Percentiles rank a stretch among this genome's conserved stretches.
These are phyloP conservation scores for Suillus discolor DNA, from an alignment of 768 basidiomycete genomes.

Conservation along the genomic window DNA sequence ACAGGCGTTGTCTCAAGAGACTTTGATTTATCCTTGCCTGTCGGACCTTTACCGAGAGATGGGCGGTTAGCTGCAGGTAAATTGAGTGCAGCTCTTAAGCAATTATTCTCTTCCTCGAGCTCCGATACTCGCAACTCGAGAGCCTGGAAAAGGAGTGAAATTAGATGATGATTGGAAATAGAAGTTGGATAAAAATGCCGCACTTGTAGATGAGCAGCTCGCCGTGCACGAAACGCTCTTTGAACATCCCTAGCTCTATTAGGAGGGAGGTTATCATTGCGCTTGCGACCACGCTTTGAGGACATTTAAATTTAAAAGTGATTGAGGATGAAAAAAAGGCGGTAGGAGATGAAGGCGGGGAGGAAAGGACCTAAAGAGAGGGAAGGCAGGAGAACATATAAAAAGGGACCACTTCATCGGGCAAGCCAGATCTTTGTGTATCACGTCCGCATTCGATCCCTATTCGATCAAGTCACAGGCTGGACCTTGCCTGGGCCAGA, in stretches of 20 bases:
- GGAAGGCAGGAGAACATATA: conserved; percentile 41
- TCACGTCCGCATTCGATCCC: conserved; percentile 35
- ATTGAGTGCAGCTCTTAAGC: conserved; percentile 69
- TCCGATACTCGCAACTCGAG: conserved; percentile 80
- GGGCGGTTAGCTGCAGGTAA: conserved; percentile 75
- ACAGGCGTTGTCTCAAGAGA: conserved; percentile 37
- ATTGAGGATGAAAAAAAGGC: conserved; percentile 14
- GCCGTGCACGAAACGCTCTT: conserved; percentile 84
- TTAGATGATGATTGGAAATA: conserved; percentile 43
- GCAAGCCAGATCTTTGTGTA: conserved; percentile 36
- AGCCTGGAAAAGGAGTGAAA: conserved; percentile 51
- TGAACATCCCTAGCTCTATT: conserved; percentile 85
- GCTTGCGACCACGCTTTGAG: conserved; percentile 85
- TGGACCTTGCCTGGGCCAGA: conserved; percentile 33
- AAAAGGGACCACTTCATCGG: conserved; percentile 38
- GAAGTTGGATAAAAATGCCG: conserved; percentile 34
- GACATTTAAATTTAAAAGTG: conserved; percentile 52
- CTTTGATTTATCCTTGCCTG: conserved; percentile 83
- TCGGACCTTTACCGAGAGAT: conserved; percentile 81
- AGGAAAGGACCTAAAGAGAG: conserved; percentile 34
- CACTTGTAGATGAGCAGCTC: conserved; percentile 86
- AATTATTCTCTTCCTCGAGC: conserved; percentile 82
- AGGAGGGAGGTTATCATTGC: conserved; percentile 65
- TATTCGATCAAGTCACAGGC: conserved; percentile 38
- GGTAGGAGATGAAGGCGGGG: conserved; percentile 32